A percentile compares a stretch with the other conserved stretches of the same genome.
phyloP scores from a whole-genome alignment of 257 asterid species.

The Solanum tacnaense region DNA sequence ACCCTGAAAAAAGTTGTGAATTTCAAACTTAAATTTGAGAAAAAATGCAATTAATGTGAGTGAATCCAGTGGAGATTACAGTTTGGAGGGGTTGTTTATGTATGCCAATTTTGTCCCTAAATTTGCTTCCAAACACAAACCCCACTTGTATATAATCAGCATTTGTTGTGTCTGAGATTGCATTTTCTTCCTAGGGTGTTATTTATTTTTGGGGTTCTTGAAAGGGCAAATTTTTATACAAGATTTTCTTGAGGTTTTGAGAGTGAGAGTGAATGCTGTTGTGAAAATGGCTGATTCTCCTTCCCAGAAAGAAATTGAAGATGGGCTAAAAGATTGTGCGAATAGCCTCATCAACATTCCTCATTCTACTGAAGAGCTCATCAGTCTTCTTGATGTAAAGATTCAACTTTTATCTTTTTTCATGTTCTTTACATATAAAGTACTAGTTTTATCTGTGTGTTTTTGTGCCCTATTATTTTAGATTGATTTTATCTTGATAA shows the following conservation, averaged over 20 bases:
- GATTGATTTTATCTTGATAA: background rate
- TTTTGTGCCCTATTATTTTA: background rate
- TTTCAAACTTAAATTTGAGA: background rate
- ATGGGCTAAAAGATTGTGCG: background rate
- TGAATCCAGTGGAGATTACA: background rate
- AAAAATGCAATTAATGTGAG: background rate
- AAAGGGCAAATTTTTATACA: background rate
- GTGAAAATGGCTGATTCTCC: background rate
- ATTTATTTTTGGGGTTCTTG: background rate
- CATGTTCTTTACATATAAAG: background rate
- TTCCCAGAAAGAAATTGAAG: background rate
- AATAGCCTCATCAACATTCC: background rate
- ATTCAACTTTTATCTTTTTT: background rate
- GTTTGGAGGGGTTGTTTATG: background rate
- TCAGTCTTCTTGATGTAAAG: constrained; percentile 2
- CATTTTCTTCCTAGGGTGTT: background rate
- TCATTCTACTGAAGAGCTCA: background rate
- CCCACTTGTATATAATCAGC: background rate
- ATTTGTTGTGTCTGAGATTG: background rate
- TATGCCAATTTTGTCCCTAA: background rate
- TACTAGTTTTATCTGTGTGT: background rate
- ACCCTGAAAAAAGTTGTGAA: background rate
- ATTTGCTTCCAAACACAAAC: background rate
- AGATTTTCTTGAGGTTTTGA: background rate
- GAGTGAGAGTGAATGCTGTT: background rate